Base-by-base conservation (phyloP, 176 grass and related monocot genomes). In the Oryza rufipogon region DNA sequence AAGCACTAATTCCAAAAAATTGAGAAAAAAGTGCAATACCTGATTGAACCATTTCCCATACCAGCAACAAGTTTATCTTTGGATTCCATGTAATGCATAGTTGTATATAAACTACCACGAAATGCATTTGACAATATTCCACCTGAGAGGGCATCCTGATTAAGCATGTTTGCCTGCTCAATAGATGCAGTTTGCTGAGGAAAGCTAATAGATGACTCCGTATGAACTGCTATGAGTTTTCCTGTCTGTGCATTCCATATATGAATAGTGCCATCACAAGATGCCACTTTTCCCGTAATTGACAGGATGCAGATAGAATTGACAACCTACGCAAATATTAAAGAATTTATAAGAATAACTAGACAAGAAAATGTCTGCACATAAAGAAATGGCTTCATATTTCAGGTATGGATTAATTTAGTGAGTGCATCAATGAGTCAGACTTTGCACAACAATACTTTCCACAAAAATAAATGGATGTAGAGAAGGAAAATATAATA, bases 241-340 rank as follows among this genome's bases (percentile, higher is more conserved):
- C 96, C 91, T 77, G 96, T 93, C 73, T 90, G 77, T 56, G 85
- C 92, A 81, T 93, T 98, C 96, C 96, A 98, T 81, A 98, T 79
- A 88, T 98, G 96, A 86, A 98, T 90, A 7, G 96, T 95, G 47
- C 96, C 96, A 87, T 98, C 96, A 84, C 93, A 98, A 80, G 96
- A 98, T 86, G 91, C 96, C 78, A 95, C 82, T 77, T 87, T 91
- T 83, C 91, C 89, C 15, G 88, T 91, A 68, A 84, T 87, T 71
- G 96, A 98, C 64, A 98, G 80, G 30, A 78, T 85, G 72, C 89
- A 83, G 73, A 98, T 83, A 48, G 87, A 87, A 80, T 95, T 98
- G 63, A 98, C 96, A 84, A 98, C 92, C 95, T 98, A 91, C 3
- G 41, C 20, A 41, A 82, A 90, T 48, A 58, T 36, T 61, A 7